These are phyloP conservation scores for Backusella tarrabulga DNA, from an alignment of 192 early-diverging fungal species.

Conservation along the genomic window DNA sequence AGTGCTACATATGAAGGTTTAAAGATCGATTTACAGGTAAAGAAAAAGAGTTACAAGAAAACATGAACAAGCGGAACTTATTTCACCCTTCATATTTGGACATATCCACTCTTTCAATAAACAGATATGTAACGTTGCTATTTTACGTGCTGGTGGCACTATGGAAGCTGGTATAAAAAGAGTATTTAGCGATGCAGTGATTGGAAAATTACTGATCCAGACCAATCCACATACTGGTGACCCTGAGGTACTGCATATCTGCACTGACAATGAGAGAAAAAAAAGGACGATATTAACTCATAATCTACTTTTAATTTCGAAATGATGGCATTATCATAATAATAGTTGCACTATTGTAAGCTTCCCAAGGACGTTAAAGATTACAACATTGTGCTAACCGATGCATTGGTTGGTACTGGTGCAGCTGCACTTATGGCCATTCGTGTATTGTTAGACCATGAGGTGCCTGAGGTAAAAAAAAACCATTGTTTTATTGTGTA, in stretches of 20 bases:
- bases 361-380: conserved; percentile 65
- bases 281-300: not conserved
- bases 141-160: conserved; percentile 85
- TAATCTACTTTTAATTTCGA: not conserved
- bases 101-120: not conserved
- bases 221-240: conserved; percentile 77
- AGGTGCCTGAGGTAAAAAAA: conserved; percentile 62
- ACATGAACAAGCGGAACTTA: not conserved
- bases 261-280: not conserved
- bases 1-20: conserved; percentile 17
- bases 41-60: not conserved
- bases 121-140: conserved; percentile 74
- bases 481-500: not conserved
- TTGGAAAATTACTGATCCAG: conserved; percentile 92
- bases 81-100: not conserved
- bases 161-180: conserved; percentile 87
- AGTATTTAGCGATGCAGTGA: conserved; percentile 76
- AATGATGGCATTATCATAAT: not conserved
- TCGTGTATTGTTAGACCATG: conserved; percentile 88
- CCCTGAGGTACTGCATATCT: conserved; percentile 47
- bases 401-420: conserved; percentile 90
- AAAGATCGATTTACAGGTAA: conserved; percentile 18
- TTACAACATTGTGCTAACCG: conserved; percentile 73
- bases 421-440: conserved; percentile 97
- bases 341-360: conserved; percentile 80